A percentile compares a stretch with the other conserved stretches of the same genome.
Evolutionary conservation across 2,329 filamentous ascomycete species (phyloP).

Genomic region (Beauveria asiatica): DNA sequence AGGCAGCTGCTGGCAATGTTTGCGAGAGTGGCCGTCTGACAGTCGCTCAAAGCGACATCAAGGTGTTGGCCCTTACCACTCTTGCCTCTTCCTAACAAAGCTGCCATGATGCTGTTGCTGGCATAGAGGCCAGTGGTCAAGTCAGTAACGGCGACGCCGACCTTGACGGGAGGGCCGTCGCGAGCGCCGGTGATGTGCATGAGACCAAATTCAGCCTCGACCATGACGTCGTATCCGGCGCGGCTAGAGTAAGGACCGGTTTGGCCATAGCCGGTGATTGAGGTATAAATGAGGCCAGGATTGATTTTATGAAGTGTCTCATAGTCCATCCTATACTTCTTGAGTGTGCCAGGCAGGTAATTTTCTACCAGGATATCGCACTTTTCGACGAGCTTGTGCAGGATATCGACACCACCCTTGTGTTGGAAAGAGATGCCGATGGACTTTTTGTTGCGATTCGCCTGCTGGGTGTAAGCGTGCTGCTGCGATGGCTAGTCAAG

Average conservation of each 20-base stretch:
- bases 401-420: slow-evolving; percentile 70
- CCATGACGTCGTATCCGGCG: slow-evolving; percentile 98
- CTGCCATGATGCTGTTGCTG: slow-evolving; percentile 91
- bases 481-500: not conserved
- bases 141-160: slow-evolving; percentile 94
- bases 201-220: slow-evolving; percentile 93
- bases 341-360: slow-evolving; percentile 81
- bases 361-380: slow-evolving; percentile 96
- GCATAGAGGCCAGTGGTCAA: slow-evolving; percentile 92
- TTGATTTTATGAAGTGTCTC: slow-evolving; percentile 73
- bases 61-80: slow-evolving; percentile 85
- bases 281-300: slow-evolving; percentile 82
- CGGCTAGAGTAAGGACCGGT: slow-evolving; percentile 81
- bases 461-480: slow-evolving; percentile 39
- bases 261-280: slow-evolving; percentile 94
- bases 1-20: slow-evolving; percentile 91
- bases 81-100: slow-evolving; percentile 64
- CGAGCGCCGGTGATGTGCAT: slow-evolving; percentile 96
- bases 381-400: slow-evolving; percentile 74
- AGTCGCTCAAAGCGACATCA: slow-evolving; percentile 85
- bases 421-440: slow-evolving; percentile 86
- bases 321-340: slow-evolving; percentile 89
- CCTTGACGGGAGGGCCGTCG: slow-evolving; percentile 88
- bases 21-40: slow-evolving; percentile 87
- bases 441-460: slow-evolving; percentile 96